Conservation (phyloP, 768 basidiomycete species). For the Boletus tomentosulus region DNA sequence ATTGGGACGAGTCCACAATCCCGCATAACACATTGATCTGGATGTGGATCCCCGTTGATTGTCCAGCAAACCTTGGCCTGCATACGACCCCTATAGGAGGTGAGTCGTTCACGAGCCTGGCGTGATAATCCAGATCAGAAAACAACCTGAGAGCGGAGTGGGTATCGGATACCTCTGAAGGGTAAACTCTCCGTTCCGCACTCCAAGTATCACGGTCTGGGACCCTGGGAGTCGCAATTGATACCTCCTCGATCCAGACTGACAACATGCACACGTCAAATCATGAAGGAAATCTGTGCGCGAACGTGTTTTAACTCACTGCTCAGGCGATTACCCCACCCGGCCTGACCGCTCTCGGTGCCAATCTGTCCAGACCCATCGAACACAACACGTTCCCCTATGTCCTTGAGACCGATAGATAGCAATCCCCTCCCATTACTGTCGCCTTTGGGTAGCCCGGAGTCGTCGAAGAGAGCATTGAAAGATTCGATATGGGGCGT, state of each 20-base stretch:
- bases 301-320: constrained; percentile 47
- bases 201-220: constrained; percentile 76
- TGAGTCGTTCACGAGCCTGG: constrained; percentile 88
- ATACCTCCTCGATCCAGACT: constrained; percentile 92
- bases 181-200: constrained; percentile 76
- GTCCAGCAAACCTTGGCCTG: constrained; percentile 83
- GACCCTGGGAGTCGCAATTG: constrained; percentile 81
- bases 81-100: constrained; percentile 91
- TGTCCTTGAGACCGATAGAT: constrained; percentile 73
- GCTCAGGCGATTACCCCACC: constrained; percentile 82
- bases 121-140: constrained; percentile 6
- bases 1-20: constrained; percentile 94
- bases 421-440: constrained; percentile 79
- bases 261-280: constrained; percentile 7
- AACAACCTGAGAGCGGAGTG: neutral
- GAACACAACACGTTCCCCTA: constrained; percentile 90
- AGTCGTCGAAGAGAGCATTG: constrained; percentile 94
- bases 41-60: constrained; percentile 60
- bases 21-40: constrained; percentile 60
- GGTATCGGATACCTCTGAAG: constrained; percentile 65
- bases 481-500: constrained; percentile 93
- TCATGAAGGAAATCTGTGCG: constrained; percentile 8
- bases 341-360: constrained; percentile 47
- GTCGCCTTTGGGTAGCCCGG: constrained; percentile 68
- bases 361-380: constrained; percentile 62